Percentiles rank a stretch among this genome's conserved stretches.
These are phyloP conservation scores for Paramecium tetraurelia DNA, from an alignment of 73 alveolate species.

Conservation along the genomic window DNA sequence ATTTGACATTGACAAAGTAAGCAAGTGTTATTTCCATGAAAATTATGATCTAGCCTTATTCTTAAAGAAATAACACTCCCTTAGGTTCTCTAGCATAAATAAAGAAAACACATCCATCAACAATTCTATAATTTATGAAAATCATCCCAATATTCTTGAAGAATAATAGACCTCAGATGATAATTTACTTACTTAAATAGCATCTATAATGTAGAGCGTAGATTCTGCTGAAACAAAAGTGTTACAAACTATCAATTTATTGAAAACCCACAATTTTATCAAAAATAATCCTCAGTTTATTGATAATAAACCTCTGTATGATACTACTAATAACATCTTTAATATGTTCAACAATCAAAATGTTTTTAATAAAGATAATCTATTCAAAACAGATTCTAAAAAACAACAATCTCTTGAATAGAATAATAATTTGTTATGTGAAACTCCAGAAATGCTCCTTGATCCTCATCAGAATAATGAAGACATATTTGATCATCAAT, in stretches of 20 bases:
- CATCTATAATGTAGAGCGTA: not conserved
- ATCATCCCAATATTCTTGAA: not conserved
- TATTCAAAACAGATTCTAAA: constrained; percentile 11
- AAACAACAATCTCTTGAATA: not conserved
- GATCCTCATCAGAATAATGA: not conserved
- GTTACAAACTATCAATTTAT: not conserved
- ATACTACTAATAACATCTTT: not conserved
- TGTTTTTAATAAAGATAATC: not conserved
- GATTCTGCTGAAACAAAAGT: not conserved
- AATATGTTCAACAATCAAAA: not conserved
- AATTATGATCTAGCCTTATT: not conserved
- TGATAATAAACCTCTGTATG: not conserved
- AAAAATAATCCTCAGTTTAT: not conserved
- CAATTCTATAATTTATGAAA: not conserved
- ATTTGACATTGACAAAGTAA: not conserved
- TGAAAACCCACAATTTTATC: not conserved
- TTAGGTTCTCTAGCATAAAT: not conserved
- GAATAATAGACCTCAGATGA: not conserved
- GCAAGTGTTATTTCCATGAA: constrained; percentile 30
- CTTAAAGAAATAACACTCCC: not conserved
- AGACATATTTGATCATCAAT: not conserved
- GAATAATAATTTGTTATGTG: not conserved
- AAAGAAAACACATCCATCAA: not conserved
- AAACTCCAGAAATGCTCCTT: constrained; percentile 8
- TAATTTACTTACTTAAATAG: not conserved